Percentiles rank a stretch among this genome's conserved stretches.
Evolutionary conservation across 75 land plant species (phyloP).

Genomic region (Sequoiadendron giganteum): DNA sequence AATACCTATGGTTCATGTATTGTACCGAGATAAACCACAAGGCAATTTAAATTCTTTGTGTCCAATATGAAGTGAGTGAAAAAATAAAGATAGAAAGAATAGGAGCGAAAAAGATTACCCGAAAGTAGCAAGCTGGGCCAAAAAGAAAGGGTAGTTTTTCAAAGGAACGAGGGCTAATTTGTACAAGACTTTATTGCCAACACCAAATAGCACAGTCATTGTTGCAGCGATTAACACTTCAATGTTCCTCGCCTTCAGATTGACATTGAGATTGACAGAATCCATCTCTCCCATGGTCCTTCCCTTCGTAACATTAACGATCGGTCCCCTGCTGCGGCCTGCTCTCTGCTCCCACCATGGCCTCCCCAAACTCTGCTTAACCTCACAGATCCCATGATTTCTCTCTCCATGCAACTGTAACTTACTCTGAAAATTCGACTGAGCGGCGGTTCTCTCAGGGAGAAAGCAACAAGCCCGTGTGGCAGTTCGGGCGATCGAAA

Average conservation of each 20-base stretch:
- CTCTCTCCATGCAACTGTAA: background rate
- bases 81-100: background rate
- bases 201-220: constrained; percentile 68
- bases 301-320: background rate
- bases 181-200: constrained; percentile 78
- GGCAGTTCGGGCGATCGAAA: background rate
- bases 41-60: too few species aligned
- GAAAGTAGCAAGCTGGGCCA: constrained; percentile 91
- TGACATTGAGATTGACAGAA: background rate
- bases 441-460: background rate
- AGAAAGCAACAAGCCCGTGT: background rate
- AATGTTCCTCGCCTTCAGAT: constrained; percentile 17
- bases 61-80: too few species aligned
- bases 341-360: constrained; percentile 2
- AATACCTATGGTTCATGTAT: too few species aligned
- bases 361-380: background rate
- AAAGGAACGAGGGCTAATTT: constrained; percentile 95
- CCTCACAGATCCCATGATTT: background rate
- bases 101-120: constrained; percentile 36
- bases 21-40: too few species aligned
- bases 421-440: background rate
- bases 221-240: constrained; percentile 59
- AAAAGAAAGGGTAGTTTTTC: constrained; percentile 84
- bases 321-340: background rate
- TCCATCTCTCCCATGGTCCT: background rate